phyloP scores from a whole-genome alignment of 2,329 filamentous ascomycete species.

The Colletotrichum ledebouriae region DNA sequence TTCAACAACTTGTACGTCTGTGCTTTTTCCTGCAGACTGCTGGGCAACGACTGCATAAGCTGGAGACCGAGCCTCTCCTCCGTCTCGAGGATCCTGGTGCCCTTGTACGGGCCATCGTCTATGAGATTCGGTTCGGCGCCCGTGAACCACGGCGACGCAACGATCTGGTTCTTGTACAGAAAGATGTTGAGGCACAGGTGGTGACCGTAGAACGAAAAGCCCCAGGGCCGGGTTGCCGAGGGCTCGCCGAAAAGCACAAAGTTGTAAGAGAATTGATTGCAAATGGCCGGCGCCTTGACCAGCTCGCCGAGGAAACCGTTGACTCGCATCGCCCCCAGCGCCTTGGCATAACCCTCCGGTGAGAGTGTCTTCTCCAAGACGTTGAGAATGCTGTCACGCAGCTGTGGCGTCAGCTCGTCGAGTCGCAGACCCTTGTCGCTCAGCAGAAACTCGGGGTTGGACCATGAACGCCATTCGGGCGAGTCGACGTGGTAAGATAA shows the following conservation, averaged over 20 bases:
- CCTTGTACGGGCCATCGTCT: slow-evolving; percentile 72
- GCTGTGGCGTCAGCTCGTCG: slow-evolving; percentile 65
- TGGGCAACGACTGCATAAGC: slow-evolving; percentile 75
- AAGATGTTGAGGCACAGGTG: slow-evolving; percentile 83
- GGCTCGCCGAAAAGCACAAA: slow-evolving; percentile 78
- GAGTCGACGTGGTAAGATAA: slow-evolving; percentile 75
- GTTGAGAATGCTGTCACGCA: slow-evolving; percentile 64
- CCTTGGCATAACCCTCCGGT: slow-evolving; percentile 79
- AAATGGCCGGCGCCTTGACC: slow-evolving; percentile 70
- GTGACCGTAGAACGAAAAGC: slow-evolving; percentile 82
- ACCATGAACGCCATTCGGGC: slow-evolving; percentile 78
- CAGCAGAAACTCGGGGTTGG: slow-evolving; percentile 81
- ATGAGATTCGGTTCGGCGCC: slow-evolving; percentile 85
- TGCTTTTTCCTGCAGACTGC: slow-evolving; percentile 61
- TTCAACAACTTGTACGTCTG: slow-evolving; percentile 71
- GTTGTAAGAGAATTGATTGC: slow-evolving; percentile 84
- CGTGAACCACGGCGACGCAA: slow-evolving; percentile 82
- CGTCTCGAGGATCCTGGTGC: slow-evolving; percentile 74
- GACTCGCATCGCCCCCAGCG: slow-evolving; percentile 77
- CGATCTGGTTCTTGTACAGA: slow-evolving; percentile 71
- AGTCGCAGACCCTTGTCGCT: slow-evolving; percentile 77
- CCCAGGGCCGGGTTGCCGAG: slow-evolving; percentile 72
- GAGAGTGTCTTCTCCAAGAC: slow-evolving; percentile 73
- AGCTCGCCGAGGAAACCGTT: slow-evolving; percentile 82
- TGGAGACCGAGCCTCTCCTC: slow-evolving; percentile 75